Evolutionary conservation across 2,329 filamentous ascomycete genomes (phyloP).

Genomic region (Botrytis deweyae): DNA sequence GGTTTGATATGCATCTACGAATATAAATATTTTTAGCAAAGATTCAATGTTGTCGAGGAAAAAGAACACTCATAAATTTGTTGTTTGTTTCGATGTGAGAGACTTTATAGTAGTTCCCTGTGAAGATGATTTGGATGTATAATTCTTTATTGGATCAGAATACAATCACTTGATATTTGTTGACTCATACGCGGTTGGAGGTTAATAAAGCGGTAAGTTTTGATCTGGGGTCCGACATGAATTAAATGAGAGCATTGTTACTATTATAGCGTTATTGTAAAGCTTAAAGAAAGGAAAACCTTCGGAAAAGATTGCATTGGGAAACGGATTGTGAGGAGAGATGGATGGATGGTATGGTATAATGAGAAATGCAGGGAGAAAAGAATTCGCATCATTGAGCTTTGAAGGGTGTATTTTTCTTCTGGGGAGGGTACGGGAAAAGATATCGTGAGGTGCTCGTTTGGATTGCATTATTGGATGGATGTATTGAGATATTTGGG

Average conservation of each 20-base stretch:
- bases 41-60: neutral
- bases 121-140: neutral
- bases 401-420: too few relatives aligned
- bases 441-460: neutral
- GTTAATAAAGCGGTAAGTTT: neutral
- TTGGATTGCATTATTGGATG: too few relatives aligned
- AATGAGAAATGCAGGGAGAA: too few relatives aligned
- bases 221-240: neutral
- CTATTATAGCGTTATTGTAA: neutral
- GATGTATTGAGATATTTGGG: too few relatives aligned
- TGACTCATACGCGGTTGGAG: neutral
- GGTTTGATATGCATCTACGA: neutral
- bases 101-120: neutral
- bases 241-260: neutral
- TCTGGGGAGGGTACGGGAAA: too few relatives aligned
- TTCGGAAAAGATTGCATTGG: neutral
- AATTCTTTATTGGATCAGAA: neutral
- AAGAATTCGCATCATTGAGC: too few relatives aligned
- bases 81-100: neutral
- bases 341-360: neutral
- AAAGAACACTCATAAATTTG: neutral
- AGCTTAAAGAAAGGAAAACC: neutral
- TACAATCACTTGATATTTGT: neutral
- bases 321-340: neutral
- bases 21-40: neutral